A percentile compares a stretch with the other conserved stretches of the same genome.
Conservation (phyloP, 108 stramenopile species). For the Stephanodiscus minutulus region DNA sequence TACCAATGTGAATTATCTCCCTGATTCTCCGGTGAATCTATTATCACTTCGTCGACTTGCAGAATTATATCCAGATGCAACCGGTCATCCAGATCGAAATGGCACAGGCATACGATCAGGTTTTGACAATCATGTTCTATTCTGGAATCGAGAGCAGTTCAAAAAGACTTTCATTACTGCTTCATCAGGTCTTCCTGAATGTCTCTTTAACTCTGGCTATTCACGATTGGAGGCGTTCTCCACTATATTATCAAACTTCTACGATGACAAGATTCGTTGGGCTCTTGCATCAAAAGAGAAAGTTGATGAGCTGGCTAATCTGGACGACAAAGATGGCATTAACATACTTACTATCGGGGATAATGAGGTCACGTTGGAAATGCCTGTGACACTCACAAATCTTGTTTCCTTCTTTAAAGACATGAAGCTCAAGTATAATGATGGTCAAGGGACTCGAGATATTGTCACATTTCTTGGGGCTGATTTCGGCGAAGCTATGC, state of each 20-base stretch:
- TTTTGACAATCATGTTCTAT: neutral
- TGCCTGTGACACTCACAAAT: neutral
- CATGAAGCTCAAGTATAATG: conserved; percentile 1
- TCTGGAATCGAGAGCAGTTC: neutral
- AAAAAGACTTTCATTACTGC: neutral
- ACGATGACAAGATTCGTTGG: conserved; percentile 25
- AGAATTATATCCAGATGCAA: neutral
- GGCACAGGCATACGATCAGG: too few relatives aligned
- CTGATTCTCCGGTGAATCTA: too few relatives aligned
- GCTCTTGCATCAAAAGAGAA: neutral
- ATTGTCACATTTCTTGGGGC: too few relatives aligned
- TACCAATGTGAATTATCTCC: too few relatives aligned
- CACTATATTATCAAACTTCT: conserved; percentile 13
- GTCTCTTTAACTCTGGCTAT: neutral
- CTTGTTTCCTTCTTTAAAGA: too few relatives aligned
- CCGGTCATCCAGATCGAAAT: neutral
- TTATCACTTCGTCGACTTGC: neutral
- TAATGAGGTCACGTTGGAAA: neutral
- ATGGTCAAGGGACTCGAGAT: too few relatives aligned
- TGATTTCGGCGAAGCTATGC: too few relatives aligned
- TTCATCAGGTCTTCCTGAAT: neutral
- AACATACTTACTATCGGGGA: conserved; percentile 25
- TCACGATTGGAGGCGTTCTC: neutral
- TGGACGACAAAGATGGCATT: neutral
- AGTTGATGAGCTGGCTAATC: too few relatives aligned